Conservation (phyloP, 495 filamentous ascomycete genomes). For the Amphirosellinia nigrospora region DNA sequence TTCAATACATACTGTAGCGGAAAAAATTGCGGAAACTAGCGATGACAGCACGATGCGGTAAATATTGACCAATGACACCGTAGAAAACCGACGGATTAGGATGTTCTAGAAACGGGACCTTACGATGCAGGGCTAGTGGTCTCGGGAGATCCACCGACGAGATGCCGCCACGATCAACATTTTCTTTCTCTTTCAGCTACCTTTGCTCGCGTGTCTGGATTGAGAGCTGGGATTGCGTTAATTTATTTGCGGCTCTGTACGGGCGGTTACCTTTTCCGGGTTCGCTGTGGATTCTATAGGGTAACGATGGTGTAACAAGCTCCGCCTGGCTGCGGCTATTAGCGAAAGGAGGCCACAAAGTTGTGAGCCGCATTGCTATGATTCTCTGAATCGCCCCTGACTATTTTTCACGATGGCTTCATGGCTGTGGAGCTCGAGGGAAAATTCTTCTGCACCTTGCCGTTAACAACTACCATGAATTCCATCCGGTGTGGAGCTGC, state of each 20-base stretch:
- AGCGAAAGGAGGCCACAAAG: background rate
- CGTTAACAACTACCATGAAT: constrained; percentile 12
- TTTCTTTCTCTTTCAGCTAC: background rate
- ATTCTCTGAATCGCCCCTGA: constrained; percentile 27
- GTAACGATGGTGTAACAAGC: constrained; percentile 40
- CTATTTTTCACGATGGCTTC: constrained; percentile 41
- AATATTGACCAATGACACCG: constrained; percentile 12
- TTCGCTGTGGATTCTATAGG: constrained; percentile 39
- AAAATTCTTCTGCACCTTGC: constrained; percentile 28
- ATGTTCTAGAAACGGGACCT: background rate
- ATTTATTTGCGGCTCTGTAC: constrained; percentile 18
- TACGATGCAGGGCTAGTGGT: background rate
- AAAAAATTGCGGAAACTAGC: background rate
- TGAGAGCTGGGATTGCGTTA: background rate
- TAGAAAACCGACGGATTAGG: background rate
- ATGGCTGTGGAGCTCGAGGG: constrained; percentile 31
- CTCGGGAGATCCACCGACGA: background rate
- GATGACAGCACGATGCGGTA: background rate
- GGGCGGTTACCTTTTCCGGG: constrained; percentile 5
- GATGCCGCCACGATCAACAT: background rate
- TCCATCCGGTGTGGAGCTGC: constrained; percentile 10
- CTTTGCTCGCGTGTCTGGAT: background rate
- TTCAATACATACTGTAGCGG: background rate
- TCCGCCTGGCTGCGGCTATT: constrained; percentile 28
- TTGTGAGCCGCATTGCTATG: constrained; percentile 19